Base-by-base conservation (phyloP, 2,329 filamentous ascomycete genomes). In the Tolypocladium capitatum region DNA sequence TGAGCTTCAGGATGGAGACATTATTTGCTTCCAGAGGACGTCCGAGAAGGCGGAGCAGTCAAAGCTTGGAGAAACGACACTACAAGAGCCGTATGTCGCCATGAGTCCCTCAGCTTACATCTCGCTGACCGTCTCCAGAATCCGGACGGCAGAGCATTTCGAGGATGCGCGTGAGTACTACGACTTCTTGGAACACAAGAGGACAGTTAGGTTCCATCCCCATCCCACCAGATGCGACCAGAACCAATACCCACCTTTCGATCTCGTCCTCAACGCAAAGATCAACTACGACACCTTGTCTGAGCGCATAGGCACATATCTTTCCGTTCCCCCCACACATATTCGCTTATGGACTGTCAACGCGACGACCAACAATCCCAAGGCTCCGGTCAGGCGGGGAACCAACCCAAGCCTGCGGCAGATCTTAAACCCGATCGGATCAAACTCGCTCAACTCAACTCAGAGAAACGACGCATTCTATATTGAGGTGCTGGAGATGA, bases 1-100 rank as follows among this genome's bases (percentile, higher is more conserved):
- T 1, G 94, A 98, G 63, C 84, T 98, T 24, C 91, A 97, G 62
- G 91, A 98, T 58, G 92, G 92, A 44, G 92, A 98, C 60, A 94
- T 98, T 55, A 81, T 98, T 48, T 95, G 90, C 61, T 96, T 97
- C 68, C 92, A 98, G 63, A 78, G 79, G 50, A 70, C 75, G 27
- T 67, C 62, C 1, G 75, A 78, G 43, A 66, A 74, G 58, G 62
- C 62, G 5, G 61, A 69, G 2, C 55, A 58, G 34, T 54, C 58
- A 36, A 54, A 57, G 7, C 32, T 54, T 2, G 43, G 56, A 10
- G 62, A 65, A 24, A 63, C 61, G 48, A 35, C 58, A 16, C 48
- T 48, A 18, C 61, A 60, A 48, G 64, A 68, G 48, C 45, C 53
- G 63, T 66, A 49, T 43, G 64, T 60, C 16, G 11, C 21, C 4